These are phyloP conservation scores for Aspergillus wentii DNA, from an alignment of 495 filamentous ascomycete species.

Conservation along the genomic window DNA sequence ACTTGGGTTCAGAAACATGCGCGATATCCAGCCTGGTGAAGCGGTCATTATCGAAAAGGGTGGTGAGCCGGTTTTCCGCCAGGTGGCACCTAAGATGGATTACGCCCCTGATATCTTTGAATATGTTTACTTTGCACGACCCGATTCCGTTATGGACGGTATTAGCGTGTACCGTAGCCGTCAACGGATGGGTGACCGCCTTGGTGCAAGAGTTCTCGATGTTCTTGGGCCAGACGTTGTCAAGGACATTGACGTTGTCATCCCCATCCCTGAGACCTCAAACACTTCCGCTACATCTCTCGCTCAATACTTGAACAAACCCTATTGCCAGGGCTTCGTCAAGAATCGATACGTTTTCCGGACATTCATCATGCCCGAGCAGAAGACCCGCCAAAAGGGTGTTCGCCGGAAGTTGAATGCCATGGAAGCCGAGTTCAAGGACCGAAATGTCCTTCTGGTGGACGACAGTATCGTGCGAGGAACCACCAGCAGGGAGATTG, in stretches of 20 bases:
- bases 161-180: slow-evolving; percentile 86
- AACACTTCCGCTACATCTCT: slow-evolving; percentile 81
- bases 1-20: slow-evolving; percentile 75
- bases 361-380: slow-evolving; percentile 93
- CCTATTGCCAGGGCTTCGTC: slow-evolving; percentile 80
- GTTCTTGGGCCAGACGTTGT: slow-evolving; percentile 70
- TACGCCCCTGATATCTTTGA: slow-evolving; percentile 97
- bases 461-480: slow-evolving; percentile 94
- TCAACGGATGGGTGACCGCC: slow-evolving; percentile 86
- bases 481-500: slow-evolving; percentile 87
- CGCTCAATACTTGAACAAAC: slow-evolving; percentile 69
- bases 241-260: slow-evolving; percentile 85
- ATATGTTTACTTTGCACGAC: slow-evolving; percentile 71
- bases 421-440: slow-evolving; percentile 83
- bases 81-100: slow-evolving; percentile 63
- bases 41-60: slow-evolving; percentile 93
- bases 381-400: slow-evolving; percentile 71
- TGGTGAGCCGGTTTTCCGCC: slow-evolving; percentile 63
- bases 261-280: slow-evolving; percentile 82
- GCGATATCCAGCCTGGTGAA: slow-evolving; percentile 84
- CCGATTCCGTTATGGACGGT: slow-evolving; percentile 87
- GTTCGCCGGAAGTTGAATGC: slow-evolving; percentile 62
- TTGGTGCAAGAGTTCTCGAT: slow-evolving; percentile 72
- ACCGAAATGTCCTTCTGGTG: slow-evolving; percentile 77
- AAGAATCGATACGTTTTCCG: slow-evolving; percentile 97